phyloP scores from a whole-genome alignment of 1,284 basidiomycete genomes.

The Vanrija pseudolonga region DNA sequence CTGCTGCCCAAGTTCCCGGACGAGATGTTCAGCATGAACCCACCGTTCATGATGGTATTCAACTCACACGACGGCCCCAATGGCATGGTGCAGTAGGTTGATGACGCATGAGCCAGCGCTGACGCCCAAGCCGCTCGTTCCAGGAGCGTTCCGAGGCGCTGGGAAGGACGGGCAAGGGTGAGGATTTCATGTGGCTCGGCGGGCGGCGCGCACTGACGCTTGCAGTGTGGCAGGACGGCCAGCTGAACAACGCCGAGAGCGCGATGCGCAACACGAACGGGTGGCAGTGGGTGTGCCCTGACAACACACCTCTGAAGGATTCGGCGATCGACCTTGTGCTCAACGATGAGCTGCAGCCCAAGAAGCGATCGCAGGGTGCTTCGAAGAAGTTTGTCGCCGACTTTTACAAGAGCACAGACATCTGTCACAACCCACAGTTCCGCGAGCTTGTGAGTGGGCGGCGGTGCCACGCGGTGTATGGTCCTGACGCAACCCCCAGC shows the following conservation, averaged over 20 bases:
- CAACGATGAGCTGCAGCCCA: slow-evolving; percentile 22
- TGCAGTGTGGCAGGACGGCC: slow-evolving; percentile 28
- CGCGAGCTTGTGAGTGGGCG: slow-evolving; percentile 25
- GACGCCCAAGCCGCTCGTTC: slow-evolving; percentile 12
- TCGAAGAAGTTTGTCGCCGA: slow-evolving; percentile 38
- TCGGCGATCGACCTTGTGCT: slow-evolving; percentile 27
- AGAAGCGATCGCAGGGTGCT: neutral
- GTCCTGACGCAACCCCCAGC: neutral
- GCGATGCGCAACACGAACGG: slow-evolving; percentile 34
- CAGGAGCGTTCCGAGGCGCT: slow-evolving; percentile 27
- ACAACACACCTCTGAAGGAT: slow-evolving; percentile 28
- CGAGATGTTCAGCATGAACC: slow-evolving; percentile 28
- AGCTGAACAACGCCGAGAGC: slow-evolving; percentile 31
- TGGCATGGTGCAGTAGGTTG: slow-evolving; percentile 24
- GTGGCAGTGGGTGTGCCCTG: slow-evolving; percentile 41
- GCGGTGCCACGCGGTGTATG: too few species aligned
- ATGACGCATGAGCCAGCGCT: neutral
- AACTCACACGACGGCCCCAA: slow-evolving; percentile 34
- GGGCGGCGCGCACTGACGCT: neutral
- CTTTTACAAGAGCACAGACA: slow-evolving; percentile 30
- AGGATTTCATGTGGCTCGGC: neutral
- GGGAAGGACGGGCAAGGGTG: slow-evolving; percentile 25
- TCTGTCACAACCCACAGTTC: slow-evolving; percentile 39
- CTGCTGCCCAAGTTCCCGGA: slow-evolving; percentile 31
- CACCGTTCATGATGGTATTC: slow-evolving; percentile 34